A percentile compares a stretch with the other conserved stretches of the same genome.
Conservation (phyloP, 2,329 filamentous ascomycete genomes). For the Cercospora sp. region DNA sequence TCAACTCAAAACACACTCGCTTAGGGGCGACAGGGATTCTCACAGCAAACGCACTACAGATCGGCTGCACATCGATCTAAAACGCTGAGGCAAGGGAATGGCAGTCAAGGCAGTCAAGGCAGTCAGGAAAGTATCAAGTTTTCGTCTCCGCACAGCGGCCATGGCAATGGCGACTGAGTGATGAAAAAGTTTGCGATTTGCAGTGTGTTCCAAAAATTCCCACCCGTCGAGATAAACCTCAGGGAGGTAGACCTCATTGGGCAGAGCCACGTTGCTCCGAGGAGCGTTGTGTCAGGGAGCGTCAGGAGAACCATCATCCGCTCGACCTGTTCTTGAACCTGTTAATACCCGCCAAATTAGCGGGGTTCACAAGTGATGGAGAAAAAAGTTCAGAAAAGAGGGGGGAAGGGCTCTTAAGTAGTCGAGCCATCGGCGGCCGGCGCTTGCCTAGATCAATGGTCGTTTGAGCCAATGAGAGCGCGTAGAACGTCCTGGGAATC, state of each 20-base stretch:
- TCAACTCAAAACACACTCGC: background rate
- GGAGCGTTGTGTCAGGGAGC: background rate
- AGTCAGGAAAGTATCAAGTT: background rate
- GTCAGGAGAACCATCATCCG: background rate
- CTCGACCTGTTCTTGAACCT: background rate
- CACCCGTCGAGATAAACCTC: background rate
- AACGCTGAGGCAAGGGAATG: background rate
- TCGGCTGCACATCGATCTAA: background rate
- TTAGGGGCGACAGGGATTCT: background rate
- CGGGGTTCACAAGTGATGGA: no score
- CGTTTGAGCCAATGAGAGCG: background rate
- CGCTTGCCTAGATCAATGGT: background rate
- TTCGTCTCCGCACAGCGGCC: background rate
- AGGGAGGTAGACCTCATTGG: background rate
- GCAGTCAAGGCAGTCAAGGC: background rate
- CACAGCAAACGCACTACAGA: background rate
- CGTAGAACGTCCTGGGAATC: background rate
- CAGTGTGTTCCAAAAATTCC: background rate
- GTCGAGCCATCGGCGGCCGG: background rate
- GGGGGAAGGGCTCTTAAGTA: background rate
- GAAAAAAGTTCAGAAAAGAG: background rate
- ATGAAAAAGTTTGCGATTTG: background rate
- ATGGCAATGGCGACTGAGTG: background rate
- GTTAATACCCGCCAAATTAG: background rate
- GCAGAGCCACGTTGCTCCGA: background rate